Evolutionary conservation across 2,329 filamentous ascomycete species (phyloP), one percentile per base, ranked within the genome.

Genomic region (Hypoxylon sp.): DNA sequence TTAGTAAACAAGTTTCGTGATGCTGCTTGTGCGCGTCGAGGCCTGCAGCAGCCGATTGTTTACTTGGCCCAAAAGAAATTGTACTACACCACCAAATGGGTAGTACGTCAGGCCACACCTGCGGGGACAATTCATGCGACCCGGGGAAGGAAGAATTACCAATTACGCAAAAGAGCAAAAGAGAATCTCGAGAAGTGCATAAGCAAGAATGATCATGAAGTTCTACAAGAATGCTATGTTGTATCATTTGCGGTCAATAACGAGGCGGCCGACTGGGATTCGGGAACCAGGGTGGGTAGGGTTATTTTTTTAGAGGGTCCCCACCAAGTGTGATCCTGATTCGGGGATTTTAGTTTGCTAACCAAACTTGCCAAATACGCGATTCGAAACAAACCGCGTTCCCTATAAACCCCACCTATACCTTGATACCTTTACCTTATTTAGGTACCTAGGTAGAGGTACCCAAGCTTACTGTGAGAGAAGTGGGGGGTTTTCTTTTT

Each of bases 21-120:
- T 62, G 61, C 46, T 59, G 32, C 57, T 65, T 62, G 71, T 70
- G 69, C 69, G 71, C 67, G 69, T 70, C 69, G 69, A 56, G 61
- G 59, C 59, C 66, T 72, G 66, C 68, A 73, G 64, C 68, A 73
- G 62, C 56, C 11, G 53, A 57, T 72, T 72, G 70, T 73, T 73
- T 72, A 72, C 70, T 70, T 69, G 31, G 61, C 35, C 44, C 39
- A 35, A 62, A 59, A 54, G 31, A 17, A 44, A 37, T 21, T 29
- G 17, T 29, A 31, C 48, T 32, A 64, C 39, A 29, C 48, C 24
- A 46, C 48, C 31, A 46, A 35, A 63, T 62, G 24, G 52, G 44
- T 64, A 61, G 32, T 55, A 56, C 31, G 15, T 47, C 57, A 67
- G 7, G 50, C 50, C 51, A 53, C 52, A 47, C 42, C 37, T 55